Evolutionary conservation across 768 basidiomycete genomes (phyloP), one percentile per base, ranked within the genome.

Genomic region (Lenzites betulinus): DNA sequence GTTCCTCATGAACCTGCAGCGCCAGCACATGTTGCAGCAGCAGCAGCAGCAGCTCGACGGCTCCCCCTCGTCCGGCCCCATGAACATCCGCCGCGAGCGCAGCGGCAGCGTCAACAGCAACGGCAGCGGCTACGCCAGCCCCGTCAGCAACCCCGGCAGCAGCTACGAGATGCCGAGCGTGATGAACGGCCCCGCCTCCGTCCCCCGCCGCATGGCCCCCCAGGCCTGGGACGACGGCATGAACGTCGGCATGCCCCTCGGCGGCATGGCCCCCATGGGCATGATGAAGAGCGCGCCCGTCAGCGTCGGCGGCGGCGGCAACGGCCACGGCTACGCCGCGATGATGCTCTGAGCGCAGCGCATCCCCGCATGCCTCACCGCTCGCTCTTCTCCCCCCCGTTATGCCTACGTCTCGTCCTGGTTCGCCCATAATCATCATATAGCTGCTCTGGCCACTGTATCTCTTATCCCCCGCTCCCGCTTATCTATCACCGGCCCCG

Each of bases 71-170:
- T 49, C 60, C 20, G 54, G 60, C 48, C 55, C 55, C 26, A 52
- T 58, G 51, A 52, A 47, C 46, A 55, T 53, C 26, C 69, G 65
- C 47, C 60, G 73, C 42, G 70, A 74, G 57, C 72, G 76, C 52
- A 74, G 77, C 48, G 74, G 73, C 11, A 78, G 79, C 66, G 68
- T 72, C 52, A 75, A 70, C 58, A 73, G 72, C 50, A 62, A 60
- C 59, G 67, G 67, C 50, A 64, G 63, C 60, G 60, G 65, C 33
- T 65, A 59, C 60, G 67, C 62, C 23, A 61, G 56, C 62, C 59
- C 67, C 28, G 63, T 58, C 55, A 63, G 67, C 35, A 58, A 73
- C 35, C 66, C 72, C 1, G 53, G 71, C 12, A 71, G 72, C 58
- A 60, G 66, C 51, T 78, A 76, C 60, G 79, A 80, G 61, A 64